Evolutionary conservation across 768 basidiomycete species (phyloP).

Genomic region (Trametes coccinea): DNA sequence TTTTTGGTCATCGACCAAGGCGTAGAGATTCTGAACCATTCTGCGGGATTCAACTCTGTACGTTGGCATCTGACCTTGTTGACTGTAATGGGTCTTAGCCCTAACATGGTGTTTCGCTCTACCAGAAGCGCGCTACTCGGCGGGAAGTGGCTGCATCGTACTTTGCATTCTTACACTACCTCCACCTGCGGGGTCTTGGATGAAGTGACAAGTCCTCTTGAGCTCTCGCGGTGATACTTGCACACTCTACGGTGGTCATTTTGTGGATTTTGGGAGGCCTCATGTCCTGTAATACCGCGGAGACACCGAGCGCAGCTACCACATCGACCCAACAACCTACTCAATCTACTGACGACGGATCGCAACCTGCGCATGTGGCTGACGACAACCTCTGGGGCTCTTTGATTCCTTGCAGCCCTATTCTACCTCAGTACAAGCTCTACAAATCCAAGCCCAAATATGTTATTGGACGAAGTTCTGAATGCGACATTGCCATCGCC

Average conservation of each 20-base stretch:
- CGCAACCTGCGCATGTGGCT: constrained; percentile 5
- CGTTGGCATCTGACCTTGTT: no score
- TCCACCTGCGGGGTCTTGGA: no score
- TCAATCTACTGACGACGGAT: constrained; percentile 39
- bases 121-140: no score
- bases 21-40: no score
- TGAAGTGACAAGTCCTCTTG: no score
- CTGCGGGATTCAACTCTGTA: no score
- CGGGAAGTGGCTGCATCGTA: no score
- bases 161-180: no score
- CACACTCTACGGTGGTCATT: not conserved
- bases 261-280: not conserved
- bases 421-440: constrained; percentile 56
- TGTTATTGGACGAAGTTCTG: constrained; percentile 49
- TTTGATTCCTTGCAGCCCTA: constrained; percentile 58
- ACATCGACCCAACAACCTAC: constrained; percentile 33
- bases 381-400: constrained; percentile 60
- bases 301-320: not conserved
- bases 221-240: no score
- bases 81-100: no score
- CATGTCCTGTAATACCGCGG: not conserved
- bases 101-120: no score
- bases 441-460: constrained; percentile 51
- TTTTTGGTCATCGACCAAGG: no score
- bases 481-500: constrained; percentile 53